Evolutionary conservation across 768 basidiomycete species (phyloP), one percentile per base, ranked within the genome.

Genomic region (Hemileccinum impolitum): DNA sequence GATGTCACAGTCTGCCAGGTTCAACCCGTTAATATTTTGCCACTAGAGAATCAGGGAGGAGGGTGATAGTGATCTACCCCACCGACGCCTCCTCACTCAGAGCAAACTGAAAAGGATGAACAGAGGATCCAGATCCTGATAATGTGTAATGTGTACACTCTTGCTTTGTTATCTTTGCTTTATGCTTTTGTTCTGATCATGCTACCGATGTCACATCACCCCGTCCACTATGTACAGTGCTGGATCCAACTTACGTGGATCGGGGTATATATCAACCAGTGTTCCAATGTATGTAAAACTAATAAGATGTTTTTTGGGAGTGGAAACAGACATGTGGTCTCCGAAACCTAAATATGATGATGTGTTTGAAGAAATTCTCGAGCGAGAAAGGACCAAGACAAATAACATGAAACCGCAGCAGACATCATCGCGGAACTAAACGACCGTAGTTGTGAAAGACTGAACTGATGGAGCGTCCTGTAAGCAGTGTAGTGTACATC

Each of bases 381-480:
- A 47, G 17, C 18, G 45, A 55, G 37, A 50, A 46, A 47, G 43
- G 51, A 49, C 54, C 60, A 57, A 53, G 55, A 54, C 47, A 48
- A 45, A 60, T 54, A 53, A 58, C 15, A 55, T 58, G 50, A 54
- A 56, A 55, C 54, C 49, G 50, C 55, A 62, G 47, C 42, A 58
- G 36, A 57, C 56, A 62, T 40, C 49, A 61, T 54, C 23, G 55
- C 49, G 52, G 51, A 60, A 66, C 65, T 63, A 65, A 67, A 67
- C 46, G 68, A 69, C 54, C 39, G 66, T 69, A 60, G 40, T 45
- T 57, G 45, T 43, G 53, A 66, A 63, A 40, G 65, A 65, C 42
- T 56, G 56, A 23, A 55, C 38, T 52, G 50, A 51, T 52, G 52
- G 54, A 40, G 9, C 18, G 35, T 31, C 45, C 55, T 58, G 38